These are phyloP conservation scores for Neurospora sp. DNA, from an alignment of 495 filamentous ascomycete genomes.

Conservation along the genomic window DNA sequence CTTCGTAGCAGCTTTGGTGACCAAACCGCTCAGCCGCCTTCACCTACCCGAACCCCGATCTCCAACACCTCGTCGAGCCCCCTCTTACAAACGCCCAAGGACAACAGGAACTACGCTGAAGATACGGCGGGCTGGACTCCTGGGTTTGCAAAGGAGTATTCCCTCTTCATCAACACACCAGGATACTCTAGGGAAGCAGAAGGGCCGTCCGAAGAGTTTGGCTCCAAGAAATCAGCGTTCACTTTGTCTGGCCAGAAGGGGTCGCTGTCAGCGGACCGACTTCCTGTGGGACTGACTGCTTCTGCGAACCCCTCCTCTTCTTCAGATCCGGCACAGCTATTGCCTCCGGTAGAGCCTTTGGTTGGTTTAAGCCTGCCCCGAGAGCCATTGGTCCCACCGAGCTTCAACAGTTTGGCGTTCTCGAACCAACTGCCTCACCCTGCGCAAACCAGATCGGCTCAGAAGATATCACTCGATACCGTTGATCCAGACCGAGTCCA, in stretches of 20 bases:
- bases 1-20: constrained; percentile 56
- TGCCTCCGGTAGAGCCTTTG: constrained; percentile 49
- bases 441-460: constrained; percentile 20
- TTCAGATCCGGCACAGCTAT: constrained; percentile 38
- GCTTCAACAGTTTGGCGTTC: constrained; percentile 17
- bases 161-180: constrained; percentile 44
- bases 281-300: constrained; percentile 38
- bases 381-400: constrained; percentile 27
- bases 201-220: constrained; percentile 31
- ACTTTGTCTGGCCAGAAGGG: constrained; percentile 26
- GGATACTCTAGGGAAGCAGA: constrained; percentile 38
- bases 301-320: constrained; percentile 49
- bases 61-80: constrained; percentile 52
- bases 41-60: constrained; percentile 64
- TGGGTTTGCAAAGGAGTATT: constrained; percentile 48
- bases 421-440: constrained; percentile 7
- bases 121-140: constrained; percentile 43
- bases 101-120: constrained; percentile 35
- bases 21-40: constrained; percentile 67
- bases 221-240: constrained; percentile 21
- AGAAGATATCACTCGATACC: constrained; percentile 32
- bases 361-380: background rate
- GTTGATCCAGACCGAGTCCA: constrained; percentile 29
- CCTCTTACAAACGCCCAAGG: constrained; percentile 58
- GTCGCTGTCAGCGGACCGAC: constrained; percentile 27